Evolutionary conservation across 768 basidiomycete genomes (phyloP).

Genomic region (Dioszegia crocea): DNA sequence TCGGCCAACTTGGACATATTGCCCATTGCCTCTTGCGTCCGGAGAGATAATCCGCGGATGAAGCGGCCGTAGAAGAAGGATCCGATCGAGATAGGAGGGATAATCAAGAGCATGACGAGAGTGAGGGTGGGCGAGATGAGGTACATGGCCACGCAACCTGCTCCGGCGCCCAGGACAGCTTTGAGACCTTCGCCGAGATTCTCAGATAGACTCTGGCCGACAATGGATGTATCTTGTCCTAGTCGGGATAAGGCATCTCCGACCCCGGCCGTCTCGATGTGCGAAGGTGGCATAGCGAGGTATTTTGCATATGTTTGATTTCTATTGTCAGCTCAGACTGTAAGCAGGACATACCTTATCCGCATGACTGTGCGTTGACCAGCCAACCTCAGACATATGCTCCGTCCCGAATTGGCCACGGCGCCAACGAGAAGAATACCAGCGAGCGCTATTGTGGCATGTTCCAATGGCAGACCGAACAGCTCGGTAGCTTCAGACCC

Average conservation of each 20-base stretch:
- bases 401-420: slow-evolving; percentile 37
- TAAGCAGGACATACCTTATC: slow-evolving; percentile 26
- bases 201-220: slow-evolving; percentile 40
- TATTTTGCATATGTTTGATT: slow-evolving; percentile 44
- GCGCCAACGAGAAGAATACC: slow-evolving; percentile 34
- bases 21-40: slow-evolving; percentile 88
- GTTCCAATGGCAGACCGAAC: slow-evolving; percentile 38
- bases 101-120: slow-evolving; percentile 80
- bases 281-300: slow-evolving; percentile 39
- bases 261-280: slow-evolving; percentile 42
- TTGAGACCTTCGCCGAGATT: slow-evolving; percentile 46
- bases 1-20: slow-evolving; percentile 91
- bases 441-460: slow-evolving; percentile 30
- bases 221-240: slow-evolving; percentile 42
- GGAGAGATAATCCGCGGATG: slow-evolving; percentile 79
- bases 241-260: slow-evolving; percentile 44
- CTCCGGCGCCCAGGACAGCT: slow-evolving; percentile 39
- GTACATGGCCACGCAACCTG: slow-evolving; percentile 76
- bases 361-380: slow-evolving; percentile 39
- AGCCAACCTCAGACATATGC: slow-evolving; percentile 36
- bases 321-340: slow-evolving; percentile 6
- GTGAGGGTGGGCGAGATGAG: slow-evolving; percentile 73
- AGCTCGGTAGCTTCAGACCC: slow-evolving; percentile 38
- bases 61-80: slow-evolving; percentile 53
- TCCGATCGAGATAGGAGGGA: slow-evolving; percentile 49